Conservation (phyloP, 2,329 filamentous ascomycete genomes). For the Colletotrichum plurivorum region DNA sequence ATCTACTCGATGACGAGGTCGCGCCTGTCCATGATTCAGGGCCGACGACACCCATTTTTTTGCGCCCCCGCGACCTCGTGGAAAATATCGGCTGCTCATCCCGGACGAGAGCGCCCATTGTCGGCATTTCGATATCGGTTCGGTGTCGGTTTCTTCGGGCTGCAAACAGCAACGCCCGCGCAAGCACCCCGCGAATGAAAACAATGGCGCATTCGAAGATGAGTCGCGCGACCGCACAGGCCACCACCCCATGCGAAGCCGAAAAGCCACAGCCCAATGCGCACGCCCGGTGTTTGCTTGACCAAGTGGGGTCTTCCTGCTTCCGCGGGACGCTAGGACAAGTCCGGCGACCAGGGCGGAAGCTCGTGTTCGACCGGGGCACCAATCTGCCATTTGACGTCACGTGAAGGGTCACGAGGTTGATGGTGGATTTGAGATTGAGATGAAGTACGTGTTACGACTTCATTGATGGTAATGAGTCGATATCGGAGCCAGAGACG, state of each 20-base stretch:
- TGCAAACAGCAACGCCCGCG: conserved; percentile 25
- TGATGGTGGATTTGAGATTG: neutral
- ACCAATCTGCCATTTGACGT: neutral
- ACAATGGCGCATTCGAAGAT: conserved; percentile 25
- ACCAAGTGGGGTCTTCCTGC: conserved; percentile 26
- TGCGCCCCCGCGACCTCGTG: neutral
- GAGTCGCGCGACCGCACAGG: conserved; percentile 31
- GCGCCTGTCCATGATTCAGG: conserved; percentile 32
- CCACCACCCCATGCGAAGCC: conserved; percentile 37
- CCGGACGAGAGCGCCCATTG: neutral
- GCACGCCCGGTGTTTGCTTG: conserved; percentile 18
- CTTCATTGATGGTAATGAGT: neutral
- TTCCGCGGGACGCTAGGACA: conserved; percentile 35
- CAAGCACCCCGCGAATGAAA: conserved; percentile 14
- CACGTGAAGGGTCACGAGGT: conserved; percentile 5
- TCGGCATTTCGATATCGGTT: conserved; percentile 11
- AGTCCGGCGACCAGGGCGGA: conserved; percentile 9
- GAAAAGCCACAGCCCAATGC: conserved; percentile 27
- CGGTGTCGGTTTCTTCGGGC: conserved; percentile 12
- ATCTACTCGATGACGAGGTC: conserved; percentile 33
- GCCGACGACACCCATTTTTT: neutral
- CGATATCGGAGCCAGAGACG: neutral
- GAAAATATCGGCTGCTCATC: neutral
- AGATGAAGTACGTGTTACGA: neutral
- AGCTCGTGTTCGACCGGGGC: conserved; percentile 16